Evolutionary conservation across 192 early-diverging fungal species (phyloP).

Genomic region (Backusella westeae): DNA sequence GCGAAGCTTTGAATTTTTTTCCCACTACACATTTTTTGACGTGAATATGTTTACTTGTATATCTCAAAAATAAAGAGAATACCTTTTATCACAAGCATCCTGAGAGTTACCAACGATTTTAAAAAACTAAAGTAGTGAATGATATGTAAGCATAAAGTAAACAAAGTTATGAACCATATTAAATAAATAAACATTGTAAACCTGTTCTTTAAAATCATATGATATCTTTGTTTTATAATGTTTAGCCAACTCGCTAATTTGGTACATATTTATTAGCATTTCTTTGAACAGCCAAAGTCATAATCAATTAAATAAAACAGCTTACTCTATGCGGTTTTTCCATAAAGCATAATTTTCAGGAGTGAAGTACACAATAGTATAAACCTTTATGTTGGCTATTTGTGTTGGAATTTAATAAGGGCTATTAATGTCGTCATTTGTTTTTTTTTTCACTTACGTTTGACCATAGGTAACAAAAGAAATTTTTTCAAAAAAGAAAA

Average conservation of each 20-base stretch:
- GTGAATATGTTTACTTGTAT: neutral
- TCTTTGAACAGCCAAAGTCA: neutral
- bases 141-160: neutral
- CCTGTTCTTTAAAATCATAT: conserved; percentile 12
- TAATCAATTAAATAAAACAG: neutral
- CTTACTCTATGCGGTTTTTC: neutral
- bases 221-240: neutral
- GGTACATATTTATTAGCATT: neutral
- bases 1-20: neutral
- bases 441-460: neutral
- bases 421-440: neutral
- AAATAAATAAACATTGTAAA: neutral
- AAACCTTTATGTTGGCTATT: neutral
- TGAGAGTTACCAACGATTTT: conserved; percentile 14
- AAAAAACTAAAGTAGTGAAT: conserved; percentile 1
- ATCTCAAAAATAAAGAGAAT: neutral
- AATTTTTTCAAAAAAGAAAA: neutral
- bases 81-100: neutral
- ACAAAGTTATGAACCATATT: neutral
- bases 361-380: neutral
- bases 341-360: neutral
- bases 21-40: neutral
- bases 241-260: neutral
- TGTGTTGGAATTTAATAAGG: neutral
- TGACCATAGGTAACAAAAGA: neutral